Evolutionary conservation across 2,329 filamentous ascomycete genomes (phyloP).

Genomic region (Penicillium paneum): DNA sequence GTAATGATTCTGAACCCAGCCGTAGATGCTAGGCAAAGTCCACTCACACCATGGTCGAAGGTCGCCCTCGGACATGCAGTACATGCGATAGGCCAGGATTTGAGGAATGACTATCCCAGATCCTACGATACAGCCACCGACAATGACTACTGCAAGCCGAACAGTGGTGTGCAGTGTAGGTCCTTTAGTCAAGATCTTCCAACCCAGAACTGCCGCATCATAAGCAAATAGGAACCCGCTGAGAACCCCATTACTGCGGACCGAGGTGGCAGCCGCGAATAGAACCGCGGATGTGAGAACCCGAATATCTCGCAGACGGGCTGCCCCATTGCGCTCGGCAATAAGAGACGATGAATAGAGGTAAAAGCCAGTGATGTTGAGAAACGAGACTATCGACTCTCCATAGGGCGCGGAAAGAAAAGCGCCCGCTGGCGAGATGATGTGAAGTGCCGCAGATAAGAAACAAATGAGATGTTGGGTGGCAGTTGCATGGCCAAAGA

Average conservation of each 20-base stretch:
- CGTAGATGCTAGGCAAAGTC: slow-evolving; percentile 80
- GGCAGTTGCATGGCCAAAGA: slow-evolving; percentile 48
- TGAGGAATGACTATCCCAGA: slow-evolving; percentile 71
- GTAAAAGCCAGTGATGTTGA: slow-evolving; percentile 72
- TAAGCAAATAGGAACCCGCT: slow-evolving; percentile 73
- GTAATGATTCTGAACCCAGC: slow-evolving; percentile 83
- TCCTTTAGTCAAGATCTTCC: slow-evolving; percentile 41
- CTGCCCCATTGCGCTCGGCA: slow-evolving; percentile 29
- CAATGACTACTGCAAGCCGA: slow-evolving; percentile 56
- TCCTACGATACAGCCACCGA: slow-evolving; percentile 67
- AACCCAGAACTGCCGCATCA: slow-evolving; percentile 51
- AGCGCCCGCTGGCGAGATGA: slow-evolving; percentile 81
- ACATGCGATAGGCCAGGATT: slow-evolving; percentile 67
- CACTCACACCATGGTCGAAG: slow-evolving; percentile 71
- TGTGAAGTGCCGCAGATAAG: slow-evolving; percentile 68
- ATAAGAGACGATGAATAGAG: slow-evolving; percentile 57
- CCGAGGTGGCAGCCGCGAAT: slow-evolving; percentile 69
- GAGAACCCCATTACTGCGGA: slow-evolving; percentile 83
- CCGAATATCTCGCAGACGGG: slow-evolving; percentile 43
- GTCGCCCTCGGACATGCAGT: slow-evolving; percentile 51
- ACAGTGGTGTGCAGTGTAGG: slow-evolving; percentile 44
- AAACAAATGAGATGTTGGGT: slow-evolving; percentile 47
- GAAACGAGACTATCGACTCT: slow-evolving; percentile 73
- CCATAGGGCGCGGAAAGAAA: slow-evolving; percentile 86
- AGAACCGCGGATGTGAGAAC: slow-evolving; percentile 62